Evolutionary conservation across 176 grass and related monocot species (phyloP), one percentile per base, ranked within the genome.

Genomic region (Areca catechu): DNA sequence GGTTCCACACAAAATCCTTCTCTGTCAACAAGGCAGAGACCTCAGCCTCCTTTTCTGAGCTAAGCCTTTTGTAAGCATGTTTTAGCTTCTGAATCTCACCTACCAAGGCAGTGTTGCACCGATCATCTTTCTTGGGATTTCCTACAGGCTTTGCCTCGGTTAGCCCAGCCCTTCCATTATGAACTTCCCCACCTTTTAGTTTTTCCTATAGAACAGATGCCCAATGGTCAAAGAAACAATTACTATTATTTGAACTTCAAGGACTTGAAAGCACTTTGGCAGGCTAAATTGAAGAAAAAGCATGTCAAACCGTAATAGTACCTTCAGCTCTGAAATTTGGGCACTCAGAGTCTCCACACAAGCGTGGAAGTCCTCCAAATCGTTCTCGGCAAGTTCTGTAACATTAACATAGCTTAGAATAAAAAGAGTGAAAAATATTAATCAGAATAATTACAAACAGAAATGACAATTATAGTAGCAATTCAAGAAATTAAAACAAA

Each of bases 1-100:
- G 59, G 54, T 73, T 73, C 71, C 71, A 73, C 18, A 63, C 49
- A 20, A 73, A 73, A 16, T 63, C 58, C 22, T 73, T 73, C 54
- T 73, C 71, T 4, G 20, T 15, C 50, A 72, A 29, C 20, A 72
- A 58, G 17, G 56, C 23, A 51, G 20, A 51, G 34, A 60, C 22
- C 61, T 54, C 25, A 20, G 25, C 5, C 24, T 63, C 59, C 25
- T 63, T 63, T 30, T 73, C 49, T 27, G 48, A 34, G 28, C 47
- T 73, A 53, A 73, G 59, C 50, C 19, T 43, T 54, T 64, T 73
- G 49, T 64, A 64, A 6, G 2, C 50, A 34, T 73, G 59, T 58
- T 73, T 73, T 7, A 73, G 58, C 30, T 64, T 73, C 54, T 10
- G 50, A 7, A 56, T 12, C 48, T 73, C 60, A 27, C 34, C 16